A percentile compares a stretch with the other conserved stretches of the same genome.
Conservation (phyloP, 805 yeast species). For the Cyberlindnera galapagoensis region DNA sequence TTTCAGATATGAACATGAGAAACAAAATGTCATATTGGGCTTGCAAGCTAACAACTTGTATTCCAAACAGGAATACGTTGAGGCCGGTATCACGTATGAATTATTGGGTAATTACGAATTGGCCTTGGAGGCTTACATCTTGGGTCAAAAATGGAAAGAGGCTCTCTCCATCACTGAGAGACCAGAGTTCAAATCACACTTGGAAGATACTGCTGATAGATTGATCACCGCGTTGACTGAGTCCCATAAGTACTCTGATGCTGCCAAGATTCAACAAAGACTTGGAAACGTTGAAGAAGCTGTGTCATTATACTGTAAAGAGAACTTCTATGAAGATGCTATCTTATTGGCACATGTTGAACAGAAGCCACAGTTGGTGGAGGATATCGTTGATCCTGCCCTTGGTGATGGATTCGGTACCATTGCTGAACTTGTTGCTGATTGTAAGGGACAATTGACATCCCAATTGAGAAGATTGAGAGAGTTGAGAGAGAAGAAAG, state of each 20-base stretch:
- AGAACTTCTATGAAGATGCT: conserved; percentile 70
- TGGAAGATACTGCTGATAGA: conserved; percentile 46
- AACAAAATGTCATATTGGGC: conserved; percentile 47
- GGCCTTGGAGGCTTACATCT: conserved; percentile 66
- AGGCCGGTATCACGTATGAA: conserved; percentile 78
- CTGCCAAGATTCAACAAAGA: conserved; percentile 72
- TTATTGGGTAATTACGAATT: conserved; percentile 45
- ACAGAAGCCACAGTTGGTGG: conserved; percentile 38
- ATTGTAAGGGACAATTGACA: conserved; percentile 76
- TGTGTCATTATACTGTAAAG: conserved; percentile 63
- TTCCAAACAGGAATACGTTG: conserved; percentile 51
- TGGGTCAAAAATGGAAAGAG: conserved; percentile 78
- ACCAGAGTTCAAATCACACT: conserved; percentile 32
- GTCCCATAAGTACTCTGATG: conserved; percentile 68
- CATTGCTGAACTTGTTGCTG: conserved; percentile 86
- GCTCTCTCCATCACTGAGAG: conserved; percentile 58
- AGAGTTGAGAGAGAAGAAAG: conserved; percentile 78
- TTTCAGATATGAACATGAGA: conserved; percentile 48
- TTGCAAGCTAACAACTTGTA: conserved; percentile 59
- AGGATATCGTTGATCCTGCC: conserved; percentile 59
- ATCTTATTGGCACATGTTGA: conserved; percentile 52
- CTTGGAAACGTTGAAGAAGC: conserved; percentile 58
- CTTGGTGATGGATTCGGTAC: conserved; percentile 84
- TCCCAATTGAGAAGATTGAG: conserved; percentile 82
- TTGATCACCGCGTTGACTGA: conserved; percentile 56